Evolutionary conservation across 106 monocot species (phyloP).

Genomic region (Acanthochlamys bracteata): DNA sequence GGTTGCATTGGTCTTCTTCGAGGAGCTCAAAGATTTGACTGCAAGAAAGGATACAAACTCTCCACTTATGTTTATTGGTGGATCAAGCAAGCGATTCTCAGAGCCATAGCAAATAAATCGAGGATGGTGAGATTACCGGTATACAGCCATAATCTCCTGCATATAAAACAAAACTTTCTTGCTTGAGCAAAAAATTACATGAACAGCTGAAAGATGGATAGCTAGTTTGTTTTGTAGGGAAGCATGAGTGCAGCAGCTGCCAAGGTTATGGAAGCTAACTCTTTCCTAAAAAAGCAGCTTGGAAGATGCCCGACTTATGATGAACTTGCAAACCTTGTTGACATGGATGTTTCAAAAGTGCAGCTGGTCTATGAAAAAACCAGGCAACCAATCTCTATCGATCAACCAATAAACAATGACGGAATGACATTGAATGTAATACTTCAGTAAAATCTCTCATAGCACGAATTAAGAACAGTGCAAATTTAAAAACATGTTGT

Average conservation of each 20-base stretch:
- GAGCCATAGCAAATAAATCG: constrained; percentile 47
- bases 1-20: constrained; percentile 58
- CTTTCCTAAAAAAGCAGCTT: constrained; percentile 15
- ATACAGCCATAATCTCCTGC: constrained; percentile 1
- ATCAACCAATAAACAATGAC: constrained; percentile 23
- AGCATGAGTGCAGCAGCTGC: constrained; percentile 22
- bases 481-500: too few relatives aligned
- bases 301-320: constrained; percentile 36
- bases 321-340: constrained; percentile 30
- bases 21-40: constrained; percentile 44
- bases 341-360: constrained; percentile 19
- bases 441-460: not conserved
- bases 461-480: too few relatives aligned
- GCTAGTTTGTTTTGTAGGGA: constrained; percentile 18
- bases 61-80: constrained; percentile 74
- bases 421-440: constrained; percentile 34
- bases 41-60: constrained; percentile 43
- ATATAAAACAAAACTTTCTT: too few relatives aligned
- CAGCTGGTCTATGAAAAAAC: constrained; percentile 20
- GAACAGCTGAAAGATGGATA: too few relatives aligned
- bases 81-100: constrained; percentile 64
- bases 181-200: too few relatives aligned
- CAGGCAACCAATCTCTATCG: constrained; percentile 26
- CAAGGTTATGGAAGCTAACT: constrained; percentile 37
- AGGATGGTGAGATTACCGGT: constrained; percentile 57